phyloP scores from a whole-genome alignment of 2,329 filamentous ascomycete species.

The Thielaviopsis ethacetica region DNA sequence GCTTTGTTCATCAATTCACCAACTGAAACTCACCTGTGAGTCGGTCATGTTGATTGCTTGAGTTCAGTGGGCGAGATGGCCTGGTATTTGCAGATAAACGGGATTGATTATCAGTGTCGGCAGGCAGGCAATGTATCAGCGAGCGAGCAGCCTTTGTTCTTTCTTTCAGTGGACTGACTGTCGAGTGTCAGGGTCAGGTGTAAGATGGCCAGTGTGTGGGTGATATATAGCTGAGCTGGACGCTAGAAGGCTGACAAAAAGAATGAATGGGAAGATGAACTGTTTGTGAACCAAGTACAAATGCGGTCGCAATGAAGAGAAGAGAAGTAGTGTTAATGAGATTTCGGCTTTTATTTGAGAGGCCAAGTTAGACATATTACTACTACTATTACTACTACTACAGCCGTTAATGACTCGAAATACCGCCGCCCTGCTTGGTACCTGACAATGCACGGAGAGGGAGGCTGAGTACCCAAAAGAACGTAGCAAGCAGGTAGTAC shows the following conservation, averaged over 20 bases:
- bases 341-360: background rate
- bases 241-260: no score
- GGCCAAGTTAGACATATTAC: background rate
- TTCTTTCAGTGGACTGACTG: no score
- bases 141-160: no score
- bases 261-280: no score
- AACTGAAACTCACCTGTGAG: constrained; percentile 4
- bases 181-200: no score
- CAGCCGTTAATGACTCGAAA: background rate
- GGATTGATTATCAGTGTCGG: background rate
- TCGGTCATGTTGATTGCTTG: constrained; percentile 2
- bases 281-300: background rate
- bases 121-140: no score
- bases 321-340: background rate
- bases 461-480: background rate
- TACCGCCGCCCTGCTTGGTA: background rate
- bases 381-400: background rate
- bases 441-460: background rate
- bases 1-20: background rate
- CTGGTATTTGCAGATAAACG: background rate
- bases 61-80: background rate
- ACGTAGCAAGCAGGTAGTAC: background rate
- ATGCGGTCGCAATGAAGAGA: background rate
- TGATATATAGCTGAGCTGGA: no score
- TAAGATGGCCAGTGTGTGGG: no score